Conservation (phyloP, 805 yeast genomes). For the Lipomyces orientalis region DNA sequence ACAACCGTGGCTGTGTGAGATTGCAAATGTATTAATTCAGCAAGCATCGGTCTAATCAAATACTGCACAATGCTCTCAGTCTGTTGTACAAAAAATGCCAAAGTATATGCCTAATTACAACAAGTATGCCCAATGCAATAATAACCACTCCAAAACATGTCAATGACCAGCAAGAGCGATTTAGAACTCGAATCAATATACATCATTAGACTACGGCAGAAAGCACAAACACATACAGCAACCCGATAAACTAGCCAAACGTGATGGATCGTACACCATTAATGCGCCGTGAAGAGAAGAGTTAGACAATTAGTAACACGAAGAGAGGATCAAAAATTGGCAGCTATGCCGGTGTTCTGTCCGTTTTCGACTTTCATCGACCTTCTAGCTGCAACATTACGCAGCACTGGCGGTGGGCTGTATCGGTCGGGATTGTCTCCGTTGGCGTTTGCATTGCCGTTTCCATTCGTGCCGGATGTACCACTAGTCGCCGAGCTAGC, state of each 20-base stretch:
- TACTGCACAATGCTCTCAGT: not conserved
- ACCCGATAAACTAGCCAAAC: not conserved
- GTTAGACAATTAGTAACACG: not conserved
- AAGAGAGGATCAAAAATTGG: conserved; percentile 6
- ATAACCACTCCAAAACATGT: not conserved
- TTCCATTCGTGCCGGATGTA: not conserved
- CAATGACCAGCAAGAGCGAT: not conserved
- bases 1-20: not conserved
- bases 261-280: not conserved
- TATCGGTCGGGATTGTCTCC: not conserved
- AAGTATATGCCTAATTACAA: not conserved
- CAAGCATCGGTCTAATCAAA: not conserved
- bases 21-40: not conserved
- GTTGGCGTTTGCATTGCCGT: not conserved
- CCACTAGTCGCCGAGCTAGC: not conserved
- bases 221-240: not conserved
- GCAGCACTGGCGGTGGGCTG: not conserved
- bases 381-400: not conserved
- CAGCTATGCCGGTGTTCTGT: conserved; percentile 3
- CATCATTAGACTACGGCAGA: not conserved
- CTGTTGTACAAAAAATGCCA: not conserved
- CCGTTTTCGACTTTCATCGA: not conserved
- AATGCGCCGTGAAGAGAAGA: not conserved
- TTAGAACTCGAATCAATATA: not conserved
- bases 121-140: not conserved